These are phyloP conservation scores for Aspergillus chevalieri DNA, from an alignment of 2,329 filamentous ascomycete genomes.

Conservation along the genomic window DNA sequence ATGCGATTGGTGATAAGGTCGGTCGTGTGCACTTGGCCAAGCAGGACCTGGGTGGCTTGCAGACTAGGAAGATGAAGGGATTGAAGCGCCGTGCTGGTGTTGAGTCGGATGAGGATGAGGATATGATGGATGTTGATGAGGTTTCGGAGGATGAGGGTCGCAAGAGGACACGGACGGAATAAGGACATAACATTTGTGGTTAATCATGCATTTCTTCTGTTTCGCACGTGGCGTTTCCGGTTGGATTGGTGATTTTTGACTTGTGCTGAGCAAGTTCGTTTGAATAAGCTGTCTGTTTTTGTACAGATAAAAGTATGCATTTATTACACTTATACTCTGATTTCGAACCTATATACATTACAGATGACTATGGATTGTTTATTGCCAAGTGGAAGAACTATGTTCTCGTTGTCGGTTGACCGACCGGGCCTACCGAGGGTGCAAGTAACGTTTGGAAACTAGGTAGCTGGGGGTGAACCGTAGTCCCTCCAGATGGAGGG, in stretches of 20 bases:
- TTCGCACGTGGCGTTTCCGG: slow-evolving; percentile 11
- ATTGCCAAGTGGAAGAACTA: neutral
- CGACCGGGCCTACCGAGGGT: neutral
- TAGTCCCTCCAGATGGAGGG: neutral
- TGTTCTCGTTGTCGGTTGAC: neutral
- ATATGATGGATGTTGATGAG: slow-evolving; percentile 44
- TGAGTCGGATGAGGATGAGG: slow-evolving; percentile 50
- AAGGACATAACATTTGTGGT: slow-evolving; percentile 5
- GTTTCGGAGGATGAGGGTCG: slow-evolving; percentile 30
- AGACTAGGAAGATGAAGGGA: slow-evolving; percentile 99
- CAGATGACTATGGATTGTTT: neutral
- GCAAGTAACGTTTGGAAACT: neutral
- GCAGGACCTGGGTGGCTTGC: slow-evolving; percentile 79
- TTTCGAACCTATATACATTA: neutral
- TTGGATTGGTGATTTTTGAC: slow-evolving; percentile 14
- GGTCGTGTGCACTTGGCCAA: slow-evolving; percentile 85
- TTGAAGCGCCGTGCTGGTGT: slow-evolving; percentile 73
- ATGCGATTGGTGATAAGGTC: slow-evolving; percentile 91
- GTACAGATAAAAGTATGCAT: slow-evolving; percentile 17
- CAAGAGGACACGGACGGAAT: slow-evolving; percentile 28
- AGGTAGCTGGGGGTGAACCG: neutral
- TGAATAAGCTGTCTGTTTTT: slow-evolving; percentile 13
- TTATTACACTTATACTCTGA: neutral
- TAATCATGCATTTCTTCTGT: neutral
- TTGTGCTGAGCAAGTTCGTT: neutral